Conservation (phyloP, 768 basidiomycete species). For the Lentinula boryana region DNA sequence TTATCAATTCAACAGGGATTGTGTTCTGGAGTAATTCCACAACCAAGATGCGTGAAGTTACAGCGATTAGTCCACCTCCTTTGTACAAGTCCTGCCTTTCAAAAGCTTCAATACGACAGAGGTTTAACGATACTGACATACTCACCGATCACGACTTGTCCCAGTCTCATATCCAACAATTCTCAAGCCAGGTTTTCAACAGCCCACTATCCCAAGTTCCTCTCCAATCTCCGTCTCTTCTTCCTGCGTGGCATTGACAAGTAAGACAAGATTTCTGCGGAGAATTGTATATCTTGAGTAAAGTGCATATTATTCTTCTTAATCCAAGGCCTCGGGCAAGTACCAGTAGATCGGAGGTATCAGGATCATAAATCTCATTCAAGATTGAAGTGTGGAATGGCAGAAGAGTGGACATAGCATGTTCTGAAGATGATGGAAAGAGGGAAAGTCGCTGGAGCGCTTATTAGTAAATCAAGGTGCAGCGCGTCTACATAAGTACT, state of each 20-base stretch:
- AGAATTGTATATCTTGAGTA: slow-evolving; percentile 90
- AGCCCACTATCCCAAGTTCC: slow-evolving; percentile 89
- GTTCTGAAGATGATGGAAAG: not conserved
- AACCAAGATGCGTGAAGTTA: slow-evolving; percentile 90
- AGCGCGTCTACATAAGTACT: no score
- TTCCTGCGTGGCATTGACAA: slow-evolving; percentile 79
- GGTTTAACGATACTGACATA: not conserved
- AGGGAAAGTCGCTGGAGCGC: no score
- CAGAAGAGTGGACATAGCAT: slow-evolving; percentile 43
- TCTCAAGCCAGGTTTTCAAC: slow-evolving; percentile 77
- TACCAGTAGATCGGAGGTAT: slow-evolving; percentile 66
- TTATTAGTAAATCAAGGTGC: no score
- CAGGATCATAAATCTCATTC: slow-evolving; percentile 67
- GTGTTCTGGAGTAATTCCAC: slow-evolving; percentile 90
- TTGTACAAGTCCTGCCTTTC: slow-evolving; percentile 80
- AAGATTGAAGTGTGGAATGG: slow-evolving; percentile 66
- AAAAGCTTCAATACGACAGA: no score
- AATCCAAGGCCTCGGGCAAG: slow-evolving; percentile 90
- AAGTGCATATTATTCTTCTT: slow-evolving; percentile 73
- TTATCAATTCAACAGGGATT: slow-evolving; percentile 79
- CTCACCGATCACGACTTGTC: slow-evolving; percentile 64
- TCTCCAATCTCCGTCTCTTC: slow-evolving; percentile 92
- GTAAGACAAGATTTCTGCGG: slow-evolving; percentile 75
- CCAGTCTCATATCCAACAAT: slow-evolving; percentile 79
- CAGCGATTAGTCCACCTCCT: slow-evolving; percentile 81